Evolutionary conservation across 202 grass and related monocot species (phyloP).

Genomic region (Tripidium arundinaceum): DNA sequence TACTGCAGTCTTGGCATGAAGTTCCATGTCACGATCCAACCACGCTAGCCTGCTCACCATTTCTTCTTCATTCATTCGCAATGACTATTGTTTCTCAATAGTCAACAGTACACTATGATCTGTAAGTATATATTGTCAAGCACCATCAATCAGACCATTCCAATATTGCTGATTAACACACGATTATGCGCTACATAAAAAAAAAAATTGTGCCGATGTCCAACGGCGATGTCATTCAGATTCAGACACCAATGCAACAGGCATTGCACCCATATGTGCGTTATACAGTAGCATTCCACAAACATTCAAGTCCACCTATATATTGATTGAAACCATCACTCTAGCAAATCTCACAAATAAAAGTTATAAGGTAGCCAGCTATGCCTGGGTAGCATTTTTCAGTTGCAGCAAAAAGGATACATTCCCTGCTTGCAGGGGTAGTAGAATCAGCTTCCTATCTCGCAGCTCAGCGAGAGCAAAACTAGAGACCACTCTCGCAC

Average conservation of each 20-base stretch:
- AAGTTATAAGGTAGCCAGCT: not conserved
- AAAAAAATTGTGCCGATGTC: too few species aligned
- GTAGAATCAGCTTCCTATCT: not conserved
- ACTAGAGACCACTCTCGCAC: not conserved
- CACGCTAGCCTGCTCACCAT: not conserved
- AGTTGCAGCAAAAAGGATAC: not conserved
- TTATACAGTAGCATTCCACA: not conserved
- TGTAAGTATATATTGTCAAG: too few species aligned
- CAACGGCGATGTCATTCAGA: too few species aligned
- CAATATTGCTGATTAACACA: not conserved
- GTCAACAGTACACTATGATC: not conserved
- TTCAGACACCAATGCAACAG: too few species aligned
- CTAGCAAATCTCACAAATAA: not conserved
- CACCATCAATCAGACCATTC: not conserved
- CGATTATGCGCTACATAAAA: too few species aligned
- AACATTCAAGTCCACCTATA: not conserved
- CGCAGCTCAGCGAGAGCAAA: not conserved
- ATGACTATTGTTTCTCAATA: not conserved
- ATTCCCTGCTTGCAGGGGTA: not conserved
- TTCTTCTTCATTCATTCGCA: not conserved
- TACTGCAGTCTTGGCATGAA: constrained; percentile 56
- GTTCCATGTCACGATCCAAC: not conserved
- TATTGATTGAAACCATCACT: not conserved
- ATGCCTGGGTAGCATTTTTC: not conserved
- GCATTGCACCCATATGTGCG: not conserved